These are phyloP conservation scores for Mycena rebaudengoi DNA, from an alignment of 768 basidiomycete species.

Conservation along the genomic window DNA sequence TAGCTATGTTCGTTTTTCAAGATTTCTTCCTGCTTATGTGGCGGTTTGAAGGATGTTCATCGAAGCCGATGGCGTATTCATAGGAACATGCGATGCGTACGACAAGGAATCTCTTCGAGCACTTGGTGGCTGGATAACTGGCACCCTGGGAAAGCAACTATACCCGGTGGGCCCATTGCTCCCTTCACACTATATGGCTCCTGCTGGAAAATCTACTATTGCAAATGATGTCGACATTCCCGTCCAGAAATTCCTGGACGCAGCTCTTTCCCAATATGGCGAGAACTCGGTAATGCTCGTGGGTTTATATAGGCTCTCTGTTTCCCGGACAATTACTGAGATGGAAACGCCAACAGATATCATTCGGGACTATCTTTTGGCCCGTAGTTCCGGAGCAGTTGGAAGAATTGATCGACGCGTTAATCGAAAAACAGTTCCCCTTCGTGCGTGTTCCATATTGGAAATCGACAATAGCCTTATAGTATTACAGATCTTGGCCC, in stretches of 20 bases:
- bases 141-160: neutral
- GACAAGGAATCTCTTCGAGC: neutral
- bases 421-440: slow-evolving; percentile 2
- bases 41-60: neutral
- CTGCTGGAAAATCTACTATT: no score
- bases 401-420: neutral
- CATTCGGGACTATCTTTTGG: slow-evolving; percentile 6
- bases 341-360: neutral
- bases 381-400: neutral
- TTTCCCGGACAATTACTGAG: neutral
- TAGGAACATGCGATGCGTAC: neutral
- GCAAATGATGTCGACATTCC: no score
- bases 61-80: slow-evolving; percentile 1
- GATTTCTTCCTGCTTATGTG: neutral
- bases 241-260: no score
- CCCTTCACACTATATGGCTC: no score
- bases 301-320: neutral
- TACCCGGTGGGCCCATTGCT: neutral
- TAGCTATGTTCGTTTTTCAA: neutral
- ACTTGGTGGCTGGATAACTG: neutral
- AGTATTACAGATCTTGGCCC: neutral
- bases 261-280: neutral
- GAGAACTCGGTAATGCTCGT: slow-evolving; percentile 1
- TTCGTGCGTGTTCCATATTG: neutral
- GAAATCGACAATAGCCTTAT: neutral